phyloP scores from a whole-genome alignment of 2,329 filamentous ascomycete species.

The Biscogniauxia mediterranea region DNA sequence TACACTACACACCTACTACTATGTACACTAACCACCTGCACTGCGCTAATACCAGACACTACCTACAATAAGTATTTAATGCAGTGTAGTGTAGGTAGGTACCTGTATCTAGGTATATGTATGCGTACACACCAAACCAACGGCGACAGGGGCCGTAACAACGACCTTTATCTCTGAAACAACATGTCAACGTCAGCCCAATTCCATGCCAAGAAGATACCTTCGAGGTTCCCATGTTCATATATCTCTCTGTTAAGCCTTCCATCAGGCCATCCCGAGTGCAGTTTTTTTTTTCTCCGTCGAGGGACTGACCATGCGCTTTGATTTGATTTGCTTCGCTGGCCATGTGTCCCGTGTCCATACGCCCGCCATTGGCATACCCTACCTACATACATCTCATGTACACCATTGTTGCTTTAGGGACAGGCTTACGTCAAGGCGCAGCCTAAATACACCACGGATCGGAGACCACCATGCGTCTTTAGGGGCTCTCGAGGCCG shows the following conservation, averaged over 20 bases:
- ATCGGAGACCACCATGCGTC: background rate
- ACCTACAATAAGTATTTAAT: too few species aligned
- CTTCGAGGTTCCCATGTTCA: background rate
- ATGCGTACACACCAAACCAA: background rate
- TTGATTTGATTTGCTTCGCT: background rate
- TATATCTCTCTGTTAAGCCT: background rate
- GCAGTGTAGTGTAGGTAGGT: too few species aligned
- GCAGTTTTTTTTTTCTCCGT: background rate
- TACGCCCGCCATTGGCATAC: background rate
- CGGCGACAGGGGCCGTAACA: background rate
- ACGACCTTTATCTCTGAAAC: background rate
- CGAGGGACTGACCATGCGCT: background rate
- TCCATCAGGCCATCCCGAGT: background rate
- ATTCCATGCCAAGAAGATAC: background rate
- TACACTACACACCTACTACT: too few species aligned
- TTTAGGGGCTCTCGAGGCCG: background rate
- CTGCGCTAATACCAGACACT: too few species aligned
- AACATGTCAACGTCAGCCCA: background rate
- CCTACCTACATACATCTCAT: background rate
- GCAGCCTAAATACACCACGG: background rate
- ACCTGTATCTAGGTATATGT: background rate
- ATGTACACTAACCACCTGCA: too few species aligned
- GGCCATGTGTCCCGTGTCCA: background rate
- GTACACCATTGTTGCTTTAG: background rate
- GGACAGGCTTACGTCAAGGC: slow-evolving; percentile 1